phyloP scores from a whole-genome alignment of 2,329 filamentous ascomycete species.

The Colletotrichum lentis region DNA sequence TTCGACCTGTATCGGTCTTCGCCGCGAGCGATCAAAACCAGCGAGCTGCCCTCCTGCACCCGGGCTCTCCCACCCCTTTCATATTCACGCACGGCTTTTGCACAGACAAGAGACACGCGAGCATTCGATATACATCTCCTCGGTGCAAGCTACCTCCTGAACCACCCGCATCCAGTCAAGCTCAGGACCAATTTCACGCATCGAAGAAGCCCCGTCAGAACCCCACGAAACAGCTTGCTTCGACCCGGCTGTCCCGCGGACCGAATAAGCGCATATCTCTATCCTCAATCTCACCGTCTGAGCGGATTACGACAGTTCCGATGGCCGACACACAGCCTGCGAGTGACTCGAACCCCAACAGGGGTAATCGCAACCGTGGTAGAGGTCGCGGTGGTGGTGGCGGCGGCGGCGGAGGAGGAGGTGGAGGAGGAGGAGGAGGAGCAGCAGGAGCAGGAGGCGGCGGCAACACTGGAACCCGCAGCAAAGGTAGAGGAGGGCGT shows the following conservation, averaged over 20 bases:
- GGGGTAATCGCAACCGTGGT: constrained; percentile 36
- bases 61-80: neutral
- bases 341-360: constrained; percentile 26
- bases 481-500: constrained; percentile 32
- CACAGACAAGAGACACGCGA: neutral
- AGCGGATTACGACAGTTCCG: neutral
- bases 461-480: constrained; percentile 20
- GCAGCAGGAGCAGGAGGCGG: constrained; percentile 47
- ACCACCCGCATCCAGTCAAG: neutral
- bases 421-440: constrained; percentile 41
- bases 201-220: neutral
- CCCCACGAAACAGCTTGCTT: neutral
- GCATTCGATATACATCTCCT: neutral
- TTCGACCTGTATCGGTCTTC: constrained; percentile 28
- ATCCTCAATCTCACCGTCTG: too few species aligned
- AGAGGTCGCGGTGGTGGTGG: constrained; percentile 45
- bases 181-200: neutral
- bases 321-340: constrained; percentile 30
- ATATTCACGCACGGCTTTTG: too few species aligned
- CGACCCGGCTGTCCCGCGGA: neutral
- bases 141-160: neutral
- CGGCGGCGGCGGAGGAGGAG: constrained; percentile 45
- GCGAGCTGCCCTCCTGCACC: constrained; percentile 3
- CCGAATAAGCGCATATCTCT: neutral
- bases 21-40: constrained; percentile 22